phyloP scores from a whole-genome alignment of 106 monocot genomes.

The Gastrodia elata region DNA sequence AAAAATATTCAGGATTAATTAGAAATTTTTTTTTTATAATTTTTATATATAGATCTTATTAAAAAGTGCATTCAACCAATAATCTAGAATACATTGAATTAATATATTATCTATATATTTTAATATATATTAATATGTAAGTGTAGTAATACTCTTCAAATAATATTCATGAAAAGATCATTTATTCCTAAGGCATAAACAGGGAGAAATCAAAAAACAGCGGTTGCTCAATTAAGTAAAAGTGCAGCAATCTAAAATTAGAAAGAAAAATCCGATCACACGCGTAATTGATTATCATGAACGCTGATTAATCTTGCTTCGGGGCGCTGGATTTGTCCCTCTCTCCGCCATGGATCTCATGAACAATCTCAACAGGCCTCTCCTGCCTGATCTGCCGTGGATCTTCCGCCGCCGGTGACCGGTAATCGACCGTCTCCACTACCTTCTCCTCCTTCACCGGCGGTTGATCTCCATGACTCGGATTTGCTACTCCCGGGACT shows the following conservation, averaged over 20 bases:
- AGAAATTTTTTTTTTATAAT: no score
- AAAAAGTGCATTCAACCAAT: no score
- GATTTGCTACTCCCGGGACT: background rate
- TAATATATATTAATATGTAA: no score
- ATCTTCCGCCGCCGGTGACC: background rate
- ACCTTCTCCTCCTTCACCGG: background rate
- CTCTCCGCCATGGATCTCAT: background rate
- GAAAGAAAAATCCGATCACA: background rate
- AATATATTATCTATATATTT: no score
- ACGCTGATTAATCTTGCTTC: background rate
- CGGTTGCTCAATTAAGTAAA: background rate
- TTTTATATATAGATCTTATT: no score
- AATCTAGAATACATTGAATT: no score
- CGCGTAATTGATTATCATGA: background rate
- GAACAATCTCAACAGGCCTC: background rate
- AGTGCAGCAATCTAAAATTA: background rate
- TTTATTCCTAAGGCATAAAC: background rate
- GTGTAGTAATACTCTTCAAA: no score
- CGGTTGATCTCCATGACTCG: background rate
- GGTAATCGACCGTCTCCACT: background rate
- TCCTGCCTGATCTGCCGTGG: background rate
- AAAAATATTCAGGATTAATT: no score
- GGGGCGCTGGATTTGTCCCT: background rate
- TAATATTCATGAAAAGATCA: background rate
- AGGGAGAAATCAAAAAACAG: background rate